Base-by-base conservation (phyloP, 2,329 filamentous ascomycete species). In the Nemania abortiva region DNA sequence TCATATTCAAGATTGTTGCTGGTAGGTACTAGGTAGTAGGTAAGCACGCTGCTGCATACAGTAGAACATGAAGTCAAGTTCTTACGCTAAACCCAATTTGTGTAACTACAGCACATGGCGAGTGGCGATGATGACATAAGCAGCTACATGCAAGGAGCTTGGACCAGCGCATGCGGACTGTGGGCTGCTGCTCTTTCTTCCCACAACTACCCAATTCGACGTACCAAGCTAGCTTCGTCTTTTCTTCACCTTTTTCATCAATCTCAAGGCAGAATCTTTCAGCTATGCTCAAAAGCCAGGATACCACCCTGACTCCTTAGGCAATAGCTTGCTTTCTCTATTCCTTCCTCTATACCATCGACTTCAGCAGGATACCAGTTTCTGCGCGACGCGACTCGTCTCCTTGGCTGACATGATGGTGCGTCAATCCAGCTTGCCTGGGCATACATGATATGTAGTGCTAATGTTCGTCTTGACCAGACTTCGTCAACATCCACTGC, bases 401-500 rank as follows among this genome's bases (percentile, higher is more conserved):
- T 63, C 58, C 20, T 31, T 69, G 37, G 39, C 65, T 67, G 64
- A 59, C 49, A 70, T 63, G 54, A 69, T 72, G 70, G 68, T 72
- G 39, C 55, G 70, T 54, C 27, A 42, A 52, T 47, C 58, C 27
- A 47, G 39, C 2, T 39, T 20, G 53, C 54, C 34, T 52, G 18
- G 27, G 27, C 27, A 6, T 20, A 20, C 6, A 24, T 15, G 34
- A 20, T 27, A 10, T 18, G 6, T 20, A 7, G 42, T 47, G 34
- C 54, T 57, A 42, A 57, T 42, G 9, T 57, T n/a, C 20, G 34
- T 55, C 60, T 63, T 70, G 65, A 72, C 60, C 79, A 91, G 89
- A 87, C 88, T 80, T 94, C 92, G 75, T 90, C 92, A 70, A 85
- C 92, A 75, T 93, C 92, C 70, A 91, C 91, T 63, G 85, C 91